Conservation (phyloP, 805 yeast species). For the Schwanniomyces yamadae region DNA sequence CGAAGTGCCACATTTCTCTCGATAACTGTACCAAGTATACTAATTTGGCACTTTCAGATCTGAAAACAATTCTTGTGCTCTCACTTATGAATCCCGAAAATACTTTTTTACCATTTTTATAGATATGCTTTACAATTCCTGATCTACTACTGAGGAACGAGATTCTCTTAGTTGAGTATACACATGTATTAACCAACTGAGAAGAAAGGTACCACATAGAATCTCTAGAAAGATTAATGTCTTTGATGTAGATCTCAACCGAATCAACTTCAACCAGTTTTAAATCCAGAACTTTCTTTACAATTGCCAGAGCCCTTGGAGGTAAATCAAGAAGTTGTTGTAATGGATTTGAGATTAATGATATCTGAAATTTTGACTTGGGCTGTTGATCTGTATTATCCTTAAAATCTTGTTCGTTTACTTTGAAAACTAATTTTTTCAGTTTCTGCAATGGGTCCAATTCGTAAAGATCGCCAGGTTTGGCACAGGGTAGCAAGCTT, state of each 20-base stretch:
- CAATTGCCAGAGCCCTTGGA: slow-evolving; percentile 62
- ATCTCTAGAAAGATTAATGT: slow-evolving; percentile 78
- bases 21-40: slow-evolving; percentile 85
- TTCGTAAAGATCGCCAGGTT: slow-evolving; percentile 78
- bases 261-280: slow-evolving; percentile 70
- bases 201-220: slow-evolving; percentile 89
- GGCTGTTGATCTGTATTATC: slow-evolving; percentile 9
- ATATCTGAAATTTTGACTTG: slow-evolving; percentile 42
- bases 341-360: slow-evolving; percentile 59
- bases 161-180: slow-evolving; percentile 64
- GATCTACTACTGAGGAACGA: slow-evolving; percentile 61
- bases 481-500: slow-evolving; percentile 56
- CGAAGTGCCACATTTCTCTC: slow-evolving; percentile 97
- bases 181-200: slow-evolving; percentile 57
- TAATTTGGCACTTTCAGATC: slow-evolving; percentile 88
- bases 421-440: slow-evolving; percentile 6
- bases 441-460: slow-evolving; percentile 45
- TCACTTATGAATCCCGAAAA: slow-evolving; percentile 76
- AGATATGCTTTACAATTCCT: slow-evolving; percentile 61
- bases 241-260: slow-evolving; percentile 78
- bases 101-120: slow-evolving; percentile 62
- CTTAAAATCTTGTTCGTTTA: slow-evolving; percentile 2
- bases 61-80: slow-evolving; percentile 74
- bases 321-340: slow-evolving; percentile 63
- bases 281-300: slow-evolving; percentile 43